phyloP scores from a whole-genome alignment of 305 asterid species.

The Caryopteris hybrid region DNA sequence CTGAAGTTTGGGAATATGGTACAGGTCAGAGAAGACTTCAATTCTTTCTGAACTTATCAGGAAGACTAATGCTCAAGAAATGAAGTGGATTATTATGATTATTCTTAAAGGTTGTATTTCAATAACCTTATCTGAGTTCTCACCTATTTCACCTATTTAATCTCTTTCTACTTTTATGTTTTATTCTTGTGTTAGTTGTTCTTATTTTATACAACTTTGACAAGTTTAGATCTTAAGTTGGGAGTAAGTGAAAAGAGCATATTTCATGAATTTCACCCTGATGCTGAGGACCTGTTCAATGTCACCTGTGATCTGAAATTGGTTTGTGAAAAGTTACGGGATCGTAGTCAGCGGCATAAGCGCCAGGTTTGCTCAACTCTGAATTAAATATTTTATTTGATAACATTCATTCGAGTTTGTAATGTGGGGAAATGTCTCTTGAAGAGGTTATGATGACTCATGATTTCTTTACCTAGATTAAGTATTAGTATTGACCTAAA shows the following conservation, averaged over 20 bases:
- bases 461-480: neutral
- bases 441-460: neutral
- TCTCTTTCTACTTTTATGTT: neutral
- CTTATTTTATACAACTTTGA: slow-evolving; percentile 13
- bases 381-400: neutral
- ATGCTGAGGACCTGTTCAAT: slow-evolving; percentile 94
- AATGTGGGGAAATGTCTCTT: slow-evolving; percentile 1
- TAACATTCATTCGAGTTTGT: neutral
- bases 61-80: slow-evolving; percentile 90
- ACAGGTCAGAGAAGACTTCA: slow-evolving; percentile 69
- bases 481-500: neutral
- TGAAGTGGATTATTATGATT: slow-evolving; percentile 98
- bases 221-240: slow-evolving; percentile 73
- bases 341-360: slow-evolving; percentile 83
- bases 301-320: slow-evolving; percentile 92
- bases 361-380: slow-evolving; percentile 63
- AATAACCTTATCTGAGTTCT: slow-evolving; percentile 7
- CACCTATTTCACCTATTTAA: neutral
- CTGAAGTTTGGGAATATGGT: slow-evolving; percentile 20
- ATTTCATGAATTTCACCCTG: slow-evolving; percentile 96
- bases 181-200: slow-evolving; percentile 1
- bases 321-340: slow-evolving; percentile 78
- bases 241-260: slow-evolving; percentile 91
- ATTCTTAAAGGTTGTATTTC: slow-evolving; percentile 72
- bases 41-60: slow-evolving; percentile 71